Base-by-base conservation (phyloP, 1,284 basidiomycete species). In the Leccinum ponderosum region DNA sequence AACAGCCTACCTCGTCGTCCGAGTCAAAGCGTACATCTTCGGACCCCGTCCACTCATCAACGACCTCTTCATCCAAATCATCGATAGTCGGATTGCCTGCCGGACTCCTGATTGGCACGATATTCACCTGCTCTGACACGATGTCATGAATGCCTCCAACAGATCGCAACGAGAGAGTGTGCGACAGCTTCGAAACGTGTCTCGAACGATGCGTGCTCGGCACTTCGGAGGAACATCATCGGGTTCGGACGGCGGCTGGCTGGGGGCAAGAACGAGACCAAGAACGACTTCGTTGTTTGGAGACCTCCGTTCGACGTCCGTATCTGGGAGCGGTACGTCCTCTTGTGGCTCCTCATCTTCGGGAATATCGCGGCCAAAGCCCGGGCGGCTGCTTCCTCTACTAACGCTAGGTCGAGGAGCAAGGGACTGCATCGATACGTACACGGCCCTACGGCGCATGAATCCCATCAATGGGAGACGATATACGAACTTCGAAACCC, bases 31-130 rank as follows among this genome's bases (percentile, higher is more conserved):
- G 78, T 60, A 85, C 65, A 71, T 91, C 90, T 69, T 93, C 90
- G 35, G 89, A 90, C 11, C 87, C 90, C 2, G 91, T 92, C 90
- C 90, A 93, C 66, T 93, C 90, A 6, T 80, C 87, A 15, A 85
- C 81, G 44, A 80, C 81, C n/a, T 85, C 83, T 64, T 73, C 12
- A 53, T 81, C 81, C 54, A 79, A 61, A 64, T 78, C 78, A 58
- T 77, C 77, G 31, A 76, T 66, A 4, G 65, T 72, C 31, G 72
- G 72, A 48, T 69, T 68, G 8, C 71, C 75, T 4, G 56, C 25
- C 5, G 75, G 72, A 58, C 69, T 77, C 59, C 66, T 68, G 57
- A 69, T 67, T 44, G 69, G 68, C 15, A 74, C 68, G 42, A 71
- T 48, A 39, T 77, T 71, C 7, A 69, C 67, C 15, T 76, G 67